Percentiles rank a stretch among this genome's conserved stretches.
Conservation (phyloP, 2,329 filamentous ascomycete species). For the Pseudocercospora cruenta region DNA sequence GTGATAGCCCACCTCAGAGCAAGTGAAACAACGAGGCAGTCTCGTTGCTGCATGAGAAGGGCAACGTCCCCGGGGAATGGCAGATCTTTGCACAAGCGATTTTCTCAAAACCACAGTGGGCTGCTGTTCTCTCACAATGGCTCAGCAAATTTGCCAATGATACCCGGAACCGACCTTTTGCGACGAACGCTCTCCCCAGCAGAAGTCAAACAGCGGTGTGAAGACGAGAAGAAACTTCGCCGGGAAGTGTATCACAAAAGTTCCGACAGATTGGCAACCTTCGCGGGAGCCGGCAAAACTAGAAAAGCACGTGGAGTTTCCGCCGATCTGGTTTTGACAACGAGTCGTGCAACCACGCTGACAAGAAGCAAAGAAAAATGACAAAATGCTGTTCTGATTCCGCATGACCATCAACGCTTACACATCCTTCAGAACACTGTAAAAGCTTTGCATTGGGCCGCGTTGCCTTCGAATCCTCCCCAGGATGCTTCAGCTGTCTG, state of each 20-base stretch:
- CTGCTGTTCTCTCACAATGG: neutral
- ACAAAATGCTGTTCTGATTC: too few species aligned
- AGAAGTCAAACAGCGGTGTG: slow-evolving; percentile 1
- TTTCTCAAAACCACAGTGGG: neutral
- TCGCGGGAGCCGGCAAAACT: neutral
- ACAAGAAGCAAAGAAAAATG: neutral
- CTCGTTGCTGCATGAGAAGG: neutral
- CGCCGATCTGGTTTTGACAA: slow-evolving; percentile 7
- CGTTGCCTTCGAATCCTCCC: neutral
- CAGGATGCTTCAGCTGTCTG: neutral
- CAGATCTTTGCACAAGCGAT: neutral
- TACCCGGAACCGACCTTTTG: neutral
- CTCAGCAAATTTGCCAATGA: neutral
- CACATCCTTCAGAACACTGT: neutral
- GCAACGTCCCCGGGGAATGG: neutral
- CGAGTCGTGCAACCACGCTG: neutral
- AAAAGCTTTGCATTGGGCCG: neutral
- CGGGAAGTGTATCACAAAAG: neutral
- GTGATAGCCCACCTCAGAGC: neutral
- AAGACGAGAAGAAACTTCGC: neutral
- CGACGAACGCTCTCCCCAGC: neutral
- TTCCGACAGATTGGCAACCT: neutral
- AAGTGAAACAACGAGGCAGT: slow-evolving; percentile 8
- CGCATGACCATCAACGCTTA: neutral
- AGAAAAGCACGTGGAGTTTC: neutral